These are phyloP conservation scores for Trichosporon coremiiforme DNA, from an alignment of 1,284 basidiomycete genomes.

Conservation along the genomic window DNA sequence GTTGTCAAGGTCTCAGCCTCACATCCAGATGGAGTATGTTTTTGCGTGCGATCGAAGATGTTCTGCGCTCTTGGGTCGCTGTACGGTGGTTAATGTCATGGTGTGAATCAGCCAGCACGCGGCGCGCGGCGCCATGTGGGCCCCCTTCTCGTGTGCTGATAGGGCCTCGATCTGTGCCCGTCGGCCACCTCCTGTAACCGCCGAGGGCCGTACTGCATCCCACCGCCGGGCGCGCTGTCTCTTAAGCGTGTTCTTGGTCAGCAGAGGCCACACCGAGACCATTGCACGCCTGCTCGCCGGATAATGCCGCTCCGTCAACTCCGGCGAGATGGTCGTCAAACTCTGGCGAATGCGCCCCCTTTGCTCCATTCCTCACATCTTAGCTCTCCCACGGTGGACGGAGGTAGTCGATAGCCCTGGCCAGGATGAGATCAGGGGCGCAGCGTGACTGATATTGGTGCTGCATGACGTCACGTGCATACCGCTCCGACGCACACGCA, in stretches of 20 bases:
- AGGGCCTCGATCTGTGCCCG: not conserved
- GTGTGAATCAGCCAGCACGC: not conserved
- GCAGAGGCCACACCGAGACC: not conserved
- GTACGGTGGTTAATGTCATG: not conserved
- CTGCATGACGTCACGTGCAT: slow-evolving; percentile 11
- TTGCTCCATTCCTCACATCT: not conserved
- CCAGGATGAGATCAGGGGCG: not conserved
- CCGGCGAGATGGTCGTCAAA: not conserved
- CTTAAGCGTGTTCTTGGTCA: not conserved
- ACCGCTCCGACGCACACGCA: not conserved
- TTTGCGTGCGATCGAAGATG: not conserved
- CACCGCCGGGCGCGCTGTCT: not conserved
- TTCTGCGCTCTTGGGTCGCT: not conserved
- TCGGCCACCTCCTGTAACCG: not conserved
- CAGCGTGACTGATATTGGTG: slow-evolving; percentile 13
- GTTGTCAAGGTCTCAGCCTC: not conserved
- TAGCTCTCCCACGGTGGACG: too few relatives aligned
- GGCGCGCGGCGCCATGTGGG: not conserved
- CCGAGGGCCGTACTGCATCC: not conserved
- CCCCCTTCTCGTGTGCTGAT: not conserved
- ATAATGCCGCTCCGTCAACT: too few relatives aligned
- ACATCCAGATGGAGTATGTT: not conserved
- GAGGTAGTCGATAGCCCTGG: not conserved
- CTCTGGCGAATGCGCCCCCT: not conserved
- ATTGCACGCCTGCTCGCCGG: not conserved